phyloP scores from a whole-genome alignment of 2,329 filamentous ascomycete species.

The Blastomyces emzantsi region DNA sequence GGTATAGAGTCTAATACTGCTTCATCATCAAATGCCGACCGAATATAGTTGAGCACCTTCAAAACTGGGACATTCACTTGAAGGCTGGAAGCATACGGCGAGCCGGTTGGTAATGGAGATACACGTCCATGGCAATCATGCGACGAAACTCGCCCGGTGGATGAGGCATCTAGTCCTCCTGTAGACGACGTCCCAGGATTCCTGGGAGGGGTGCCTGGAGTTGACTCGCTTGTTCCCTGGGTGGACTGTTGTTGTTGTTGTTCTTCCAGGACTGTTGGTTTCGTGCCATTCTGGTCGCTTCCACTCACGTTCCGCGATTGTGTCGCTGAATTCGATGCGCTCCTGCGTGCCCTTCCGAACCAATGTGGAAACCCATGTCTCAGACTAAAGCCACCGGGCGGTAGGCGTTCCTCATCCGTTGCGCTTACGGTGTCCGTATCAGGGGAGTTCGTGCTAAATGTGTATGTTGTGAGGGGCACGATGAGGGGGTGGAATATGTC shows the following conservation, averaged over 20 bases:
- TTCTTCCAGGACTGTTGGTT: constrained; percentile 1
- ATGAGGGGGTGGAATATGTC: constrained; percentile 94
- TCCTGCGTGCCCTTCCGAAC: constrained; percentile 58
- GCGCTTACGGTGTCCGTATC: constrained; percentile 71
- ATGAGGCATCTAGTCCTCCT: background rate
- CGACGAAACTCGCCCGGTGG: background rate
- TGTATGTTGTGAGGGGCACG: constrained; percentile 88
- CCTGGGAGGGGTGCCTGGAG: constrained; percentile 10
- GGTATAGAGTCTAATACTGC: constrained; percentile 68
- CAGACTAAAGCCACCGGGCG: constrained; percentile 82
- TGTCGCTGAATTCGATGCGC: constrained; percentile 26
- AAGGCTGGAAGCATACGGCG: constrained; percentile 10
- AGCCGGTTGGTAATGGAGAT: constrained; percentile 15
- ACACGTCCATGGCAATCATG: constrained; percentile 5
- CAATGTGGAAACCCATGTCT: constrained; percentile 84
- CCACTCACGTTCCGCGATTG: constrained; percentile 39
- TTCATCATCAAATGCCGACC: constrained; percentile 71
- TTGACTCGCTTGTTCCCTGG: constrained; percentile 4
- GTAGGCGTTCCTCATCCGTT: constrained; percentile 70
- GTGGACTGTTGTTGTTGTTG: background rate
- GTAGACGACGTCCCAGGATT: background rate
- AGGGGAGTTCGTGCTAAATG: constrained; percentile 72
- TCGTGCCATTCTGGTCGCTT: constrained; percentile 23
- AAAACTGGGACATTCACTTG: constrained; percentile 45
- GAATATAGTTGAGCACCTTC: constrained; percentile 70